These are phyloP conservation scores for Tolypocladium endophyticum DNA, from an alignment of 2,329 filamentous ascomycete species.

Conservation along the genomic window DNA sequence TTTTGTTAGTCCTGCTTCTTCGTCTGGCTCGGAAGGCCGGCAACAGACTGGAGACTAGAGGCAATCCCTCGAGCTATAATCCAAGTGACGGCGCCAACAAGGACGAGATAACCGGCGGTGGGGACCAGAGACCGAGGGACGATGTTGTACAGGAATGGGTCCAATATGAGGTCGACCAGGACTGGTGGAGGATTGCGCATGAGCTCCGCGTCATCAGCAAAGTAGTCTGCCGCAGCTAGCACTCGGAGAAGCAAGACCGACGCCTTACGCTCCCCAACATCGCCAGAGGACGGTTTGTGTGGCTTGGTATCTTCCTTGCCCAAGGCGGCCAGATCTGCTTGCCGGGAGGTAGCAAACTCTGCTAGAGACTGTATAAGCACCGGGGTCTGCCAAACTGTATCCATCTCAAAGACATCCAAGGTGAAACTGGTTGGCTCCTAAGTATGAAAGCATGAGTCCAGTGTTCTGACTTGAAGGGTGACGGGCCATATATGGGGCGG, in stretches of 20 bases:
- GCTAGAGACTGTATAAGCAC: slow-evolving; percentile 55
- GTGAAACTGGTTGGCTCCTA: slow-evolving; percentile 81
- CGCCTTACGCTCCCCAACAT: slow-evolving; percentile 11
- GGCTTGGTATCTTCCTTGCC: neutral
- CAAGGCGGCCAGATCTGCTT: slow-evolving; percentile 12
- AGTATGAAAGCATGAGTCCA: neutral
- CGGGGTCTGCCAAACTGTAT: slow-evolving; percentile 50
- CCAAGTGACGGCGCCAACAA: slow-evolving; percentile 43
- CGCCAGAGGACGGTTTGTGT: neutral
- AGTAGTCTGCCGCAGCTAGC: slow-evolving; percentile 73
- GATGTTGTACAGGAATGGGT: slow-evolving; percentile 72
- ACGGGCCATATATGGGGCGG: neutral
- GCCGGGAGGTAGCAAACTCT: slow-evolving; percentile 45
- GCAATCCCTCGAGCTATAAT: slow-evolving; percentile 27
- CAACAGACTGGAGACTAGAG: slow-evolving; percentile 16
- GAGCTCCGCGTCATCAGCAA: slow-evolving; percentile 59
- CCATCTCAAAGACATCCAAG: slow-evolving; percentile 53
- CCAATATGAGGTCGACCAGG: slow-evolving; percentile 70
- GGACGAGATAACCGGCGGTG: slow-evolving; percentile 56
- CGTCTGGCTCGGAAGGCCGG: slow-evolving; percentile 10
- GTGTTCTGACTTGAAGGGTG: neutral
- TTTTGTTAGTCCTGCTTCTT: slow-evolving; percentile 27
- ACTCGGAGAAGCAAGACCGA: slow-evolving; percentile 65
- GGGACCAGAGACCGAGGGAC: slow-evolving; percentile 69
- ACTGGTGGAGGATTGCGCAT: slow-evolving; percentile 70